Evolutionary conservation across 2,329 filamentous ascomycete genomes (phyloP), one percentile per base, ranked within the genome.

Genomic region (Leptographium lundbergii): DNA sequence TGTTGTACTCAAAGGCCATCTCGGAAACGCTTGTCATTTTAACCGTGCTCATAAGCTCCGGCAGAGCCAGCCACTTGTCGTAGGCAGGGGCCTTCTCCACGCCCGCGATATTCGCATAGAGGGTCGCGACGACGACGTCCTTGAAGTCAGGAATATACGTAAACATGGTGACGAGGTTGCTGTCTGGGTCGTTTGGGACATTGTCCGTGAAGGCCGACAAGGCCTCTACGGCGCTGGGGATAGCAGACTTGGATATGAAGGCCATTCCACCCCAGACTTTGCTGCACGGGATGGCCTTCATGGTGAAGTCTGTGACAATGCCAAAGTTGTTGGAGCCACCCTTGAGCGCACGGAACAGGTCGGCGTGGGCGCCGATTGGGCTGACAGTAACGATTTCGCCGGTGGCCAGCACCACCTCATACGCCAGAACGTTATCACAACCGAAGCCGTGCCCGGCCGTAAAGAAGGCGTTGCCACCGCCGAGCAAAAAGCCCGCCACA

Each of bases 251-350:
- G 51, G 51, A 27, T 25, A 53, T 4, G 4, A 53, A n/a, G 27
- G 51, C 19, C 27, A 58, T 57, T 54, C 61, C 61, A 42, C 59
- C 59, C 61, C 61, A 60, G 56, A 62, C 27, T 25, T 36, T 22
- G 42, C 29, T 45, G 45, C 25, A n/a, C 22, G 51, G 51, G 13
- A 53, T 54, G 25, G 57, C 57, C 51, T 42, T 36, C 39, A 32
- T 57, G 52, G 62, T 62, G 56, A 65, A 57, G 27, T 61, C 57
- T 19, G 71, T 65, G 4, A 66, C 62, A 54, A 69, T 65, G 56
- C 73, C 73, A 52, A 74, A 73, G 63, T 76, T 77, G 61, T 67
- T 70, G 25, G 69, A 67, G 27, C 75, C 75, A n/a, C 74, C 75
- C 51, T 72, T 71, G 2, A 76, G 66, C 2, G 74, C 74, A 59